These are phyloP conservation scores for Corylus avellana DNA, from an alignment of 306 rosid species.

Conservation along the genomic window DNA sequence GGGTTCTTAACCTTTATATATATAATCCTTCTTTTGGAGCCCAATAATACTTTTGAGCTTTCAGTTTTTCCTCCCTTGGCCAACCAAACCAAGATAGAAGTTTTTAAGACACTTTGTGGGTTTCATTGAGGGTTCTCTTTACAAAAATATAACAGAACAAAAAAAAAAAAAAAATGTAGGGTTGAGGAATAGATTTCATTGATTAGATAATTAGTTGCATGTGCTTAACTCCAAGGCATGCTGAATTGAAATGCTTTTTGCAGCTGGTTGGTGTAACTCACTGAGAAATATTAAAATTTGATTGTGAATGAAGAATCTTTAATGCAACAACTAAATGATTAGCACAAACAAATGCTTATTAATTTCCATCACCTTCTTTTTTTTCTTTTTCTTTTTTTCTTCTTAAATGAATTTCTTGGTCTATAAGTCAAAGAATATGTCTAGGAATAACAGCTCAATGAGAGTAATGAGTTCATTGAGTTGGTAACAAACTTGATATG, in stretches of 20 bases:
- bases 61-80: neutral
- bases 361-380: neutral
- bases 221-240: constrained; percentile 4
- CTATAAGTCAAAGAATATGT: neutral
- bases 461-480: neutral
- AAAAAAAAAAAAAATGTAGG: too few relatives aligned
- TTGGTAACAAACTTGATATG: too few relatives aligned
- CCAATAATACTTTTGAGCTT: neutral
- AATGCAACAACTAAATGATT: constrained; percentile 39
- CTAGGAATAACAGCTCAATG: neutral
- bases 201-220: neutral
- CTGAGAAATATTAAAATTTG: constrained; percentile 24
- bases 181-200: too few relatives aligned
- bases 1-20: too few relatives aligned
- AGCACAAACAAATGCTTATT: neutral
- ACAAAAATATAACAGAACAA: too few relatives aligned
- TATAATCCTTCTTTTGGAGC: too few relatives aligned
- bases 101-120: neutral
- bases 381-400: neutral
- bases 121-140: too few relatives aligned
- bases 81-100: neutral
- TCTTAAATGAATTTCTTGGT: constrained; percentile 13
- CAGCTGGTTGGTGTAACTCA: constrained; percentile 32
- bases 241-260: constrained; percentile 5
- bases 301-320: constrained; percentile 35